Base-by-base conservation (phyloP, 2,329 filamentous ascomycete genomes). In the Penicillium sp. region DNA sequence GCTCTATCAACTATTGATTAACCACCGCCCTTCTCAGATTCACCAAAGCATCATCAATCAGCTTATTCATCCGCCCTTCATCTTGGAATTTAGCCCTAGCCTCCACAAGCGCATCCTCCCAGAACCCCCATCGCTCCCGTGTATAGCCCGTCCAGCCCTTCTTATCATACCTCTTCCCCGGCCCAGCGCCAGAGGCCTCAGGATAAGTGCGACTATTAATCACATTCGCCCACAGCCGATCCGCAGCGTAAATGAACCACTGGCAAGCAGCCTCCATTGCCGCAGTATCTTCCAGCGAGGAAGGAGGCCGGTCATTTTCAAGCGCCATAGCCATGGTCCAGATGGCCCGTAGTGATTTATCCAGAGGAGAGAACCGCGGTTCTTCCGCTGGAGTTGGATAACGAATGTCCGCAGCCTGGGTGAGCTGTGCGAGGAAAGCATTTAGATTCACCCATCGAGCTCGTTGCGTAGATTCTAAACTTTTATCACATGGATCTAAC, bases 391-490 rank as follows among this genome's bases (percentile, higher is more conserved):
- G 37, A 45, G 44, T 13, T 19, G 44, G 6, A 36, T 52, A 47
- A 19, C 19, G 30, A 43, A 58, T 31, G 2, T 57, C 47, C 4
- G 52, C 45, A 13, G 49, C 41, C 27, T 55, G 47, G n/a, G 45
- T 55, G 5, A 59, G 47, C 28, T 57, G 52, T 25, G 52, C 56
- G 45, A 59, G 41, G 45, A 57, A 58, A 22, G 46, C 46, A 16
- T 53, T 53, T 19, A 66, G 35, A 25, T 49, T 55, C 5, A n/a
- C 33, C 52, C 49, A 55, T 22, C 52, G 49, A 18, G 39, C 27
- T 42, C 43, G 36, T 41, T 55, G 22, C 40, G 52, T 14, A 31
- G 30, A 12, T 27, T 49, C 41, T 28, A 50, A 29, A 1, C 25
- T 31, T 33, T 33, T n/a, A 37, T 55, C 38, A 48, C 37, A 42